Base-by-base conservation (phyloP, 352 stramenopile genomes). In the Pythium scleroteichum region DNA sequence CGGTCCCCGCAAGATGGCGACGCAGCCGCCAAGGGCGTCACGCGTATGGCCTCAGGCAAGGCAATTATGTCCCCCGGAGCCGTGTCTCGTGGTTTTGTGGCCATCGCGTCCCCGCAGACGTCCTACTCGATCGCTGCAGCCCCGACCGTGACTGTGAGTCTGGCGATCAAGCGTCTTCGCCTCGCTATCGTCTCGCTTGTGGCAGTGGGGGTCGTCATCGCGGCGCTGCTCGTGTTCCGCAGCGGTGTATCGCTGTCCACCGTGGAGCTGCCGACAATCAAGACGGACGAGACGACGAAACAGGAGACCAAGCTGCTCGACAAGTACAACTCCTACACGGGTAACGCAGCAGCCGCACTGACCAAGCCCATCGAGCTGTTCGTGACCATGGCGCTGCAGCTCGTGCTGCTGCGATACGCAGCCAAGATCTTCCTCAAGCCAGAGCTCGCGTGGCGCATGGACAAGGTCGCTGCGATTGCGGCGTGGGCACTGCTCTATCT, bases 291-390 rank as follows among this genome's bases (percentile, higher is more conserved):
- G 29, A 35, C 29, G 5, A 35, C 29, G 29, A 35, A 17, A 23
- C 9, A 9, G 5, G 20, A 51, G 45, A 33, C 7, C 19, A 17
- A 35, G 16, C 20, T 57, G 2, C 35, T 57, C 12, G 50, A 57
- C 50, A 38, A 46, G 19, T 57, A 48, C 35, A 57, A 57, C 50
- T 35, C 35, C 8, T 57, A 57, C 35, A 33, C 50, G 35, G 50
- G 50, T 38, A 57, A 48, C 10, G 29, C 29, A 10, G 29, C 29
- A 10, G 29, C 29, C 5, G 29, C 29, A 10, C 29, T 35, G 5
- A 35, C 29, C 29, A 35, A 26, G 20, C 50, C 50, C 20, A 38
- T 57, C 22, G 50, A 57, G 16, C 1, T 57, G 20, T 35, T 57
- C 8, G n/a, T 44, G 1, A 26, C 35, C 4, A 19, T 47, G 33